A percentile compares a stretch with the other conserved stretches of the same genome.
Evolutionary conservation across 1,284 basidiomycete species (phyloP).

Genomic region (Phylloporus sp.): DNA sequence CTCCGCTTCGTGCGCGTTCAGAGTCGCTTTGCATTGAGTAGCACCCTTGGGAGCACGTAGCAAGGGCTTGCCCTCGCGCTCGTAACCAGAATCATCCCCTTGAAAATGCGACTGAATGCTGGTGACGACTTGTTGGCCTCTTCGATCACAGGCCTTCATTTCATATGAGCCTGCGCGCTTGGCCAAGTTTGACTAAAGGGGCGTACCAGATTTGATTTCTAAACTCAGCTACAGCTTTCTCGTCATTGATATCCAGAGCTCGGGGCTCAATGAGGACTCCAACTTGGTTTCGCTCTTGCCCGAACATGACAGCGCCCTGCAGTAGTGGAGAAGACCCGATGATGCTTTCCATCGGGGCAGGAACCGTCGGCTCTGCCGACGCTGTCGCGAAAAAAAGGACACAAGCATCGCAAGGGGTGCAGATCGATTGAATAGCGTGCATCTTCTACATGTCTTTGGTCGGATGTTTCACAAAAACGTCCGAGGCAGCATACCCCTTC

Average conservation of each 20-base stretch:
- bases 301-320: conserved; percentile 1
- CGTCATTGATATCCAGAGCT: not conserved
- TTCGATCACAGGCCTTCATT: no score
- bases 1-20: conserved; percentile 31
- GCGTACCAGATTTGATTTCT: not conserved
- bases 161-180: no score
- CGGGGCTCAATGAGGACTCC: not conserved
- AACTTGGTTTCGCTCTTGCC: conserved; percentile 1
- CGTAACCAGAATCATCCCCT: no score
- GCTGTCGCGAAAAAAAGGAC: not conserved
- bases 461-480: conserved; percentile 33
- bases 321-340: not conserved
- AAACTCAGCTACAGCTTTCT: not conserved
- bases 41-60: conserved; percentile 36
- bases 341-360: not conserved
- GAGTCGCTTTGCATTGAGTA: conserved; percentile 25
- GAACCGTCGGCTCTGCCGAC: not conserved
- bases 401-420: no score
- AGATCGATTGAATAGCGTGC: conserved; percentile 12
- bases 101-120: no score
- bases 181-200: conserved; percentile 8
- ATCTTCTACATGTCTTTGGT: conserved; percentile 35
- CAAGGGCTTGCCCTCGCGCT: no score
- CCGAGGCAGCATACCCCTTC: conserved; percentile 33
- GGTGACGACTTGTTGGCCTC: no score